Conservation (phyloP, 1,284 basidiomycete genomes). For the Vanrija pseudolonga region DNA sequence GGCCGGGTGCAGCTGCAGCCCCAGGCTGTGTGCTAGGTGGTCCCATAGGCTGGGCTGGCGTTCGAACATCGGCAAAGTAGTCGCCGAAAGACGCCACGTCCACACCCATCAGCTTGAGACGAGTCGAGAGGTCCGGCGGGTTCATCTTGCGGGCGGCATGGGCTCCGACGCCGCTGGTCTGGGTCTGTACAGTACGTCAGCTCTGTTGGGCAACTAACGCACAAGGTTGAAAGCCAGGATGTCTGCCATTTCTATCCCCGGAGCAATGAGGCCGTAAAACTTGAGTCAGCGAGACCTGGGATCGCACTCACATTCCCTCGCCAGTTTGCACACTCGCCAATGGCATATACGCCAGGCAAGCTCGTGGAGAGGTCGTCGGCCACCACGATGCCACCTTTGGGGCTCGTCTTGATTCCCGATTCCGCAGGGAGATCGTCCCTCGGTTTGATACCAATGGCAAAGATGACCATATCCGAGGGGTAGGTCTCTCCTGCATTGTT, state of each 20-base stretch:
- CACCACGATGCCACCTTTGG: slow-evolving; percentile 60
- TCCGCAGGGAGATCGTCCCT: slow-evolving; percentile 63
- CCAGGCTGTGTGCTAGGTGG: too few species aligned
- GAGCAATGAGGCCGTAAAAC: slow-evolving; percentile 40
- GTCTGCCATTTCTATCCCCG: slow-evolving; percentile 65
- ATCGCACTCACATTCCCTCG: slow-evolving; percentile 53
- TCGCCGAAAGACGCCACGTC: slow-evolving; percentile 62
- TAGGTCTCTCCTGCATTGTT: slow-evolving; percentile 52
- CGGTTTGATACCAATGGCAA: slow-evolving; percentile 65
- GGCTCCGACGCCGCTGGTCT: slow-evolving; percentile 48
- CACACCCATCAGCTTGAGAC: slow-evolving; percentile 69
- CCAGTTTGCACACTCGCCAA: slow-evolving; percentile 73
- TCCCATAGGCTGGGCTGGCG: neutral
- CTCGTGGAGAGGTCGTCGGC: slow-evolving; percentile 60
- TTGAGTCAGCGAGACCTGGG: slow-evolving; percentile 8
- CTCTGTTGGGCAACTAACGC: neutral
- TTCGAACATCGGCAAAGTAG: slow-evolving; percentile 60
- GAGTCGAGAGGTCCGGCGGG: slow-evolving; percentile 60
- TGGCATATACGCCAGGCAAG: slow-evolving; percentile 62
- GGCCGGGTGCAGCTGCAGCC: slow-evolving; percentile 5
- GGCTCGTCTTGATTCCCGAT: slow-evolving; percentile 55
- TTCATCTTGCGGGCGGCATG: slow-evolving; percentile 60
- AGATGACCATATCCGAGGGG: slow-evolving; percentile 58
- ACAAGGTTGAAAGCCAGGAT: slow-evolving; percentile 67
- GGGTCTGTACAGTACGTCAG: slow-evolving; percentile 56